Base-by-base conservation (phyloP, 2,329 filamentous ascomycete genomes). In the Hymenoscyphus scutula region DNA sequence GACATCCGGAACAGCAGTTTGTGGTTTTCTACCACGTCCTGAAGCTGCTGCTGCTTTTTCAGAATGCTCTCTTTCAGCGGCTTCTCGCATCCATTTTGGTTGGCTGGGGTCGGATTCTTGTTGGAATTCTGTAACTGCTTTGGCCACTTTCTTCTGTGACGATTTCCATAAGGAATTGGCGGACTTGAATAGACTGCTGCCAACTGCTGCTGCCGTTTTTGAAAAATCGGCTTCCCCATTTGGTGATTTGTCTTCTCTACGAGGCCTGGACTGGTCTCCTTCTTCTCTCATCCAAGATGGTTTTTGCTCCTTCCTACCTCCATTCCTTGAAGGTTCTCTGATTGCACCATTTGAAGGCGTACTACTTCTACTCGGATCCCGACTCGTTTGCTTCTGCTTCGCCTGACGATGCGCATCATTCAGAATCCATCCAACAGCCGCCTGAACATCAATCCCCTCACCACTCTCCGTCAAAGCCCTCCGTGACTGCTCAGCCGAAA, bases 151-250 rank as follows among this genome's bases (percentile, higher is more conserved):
- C 77, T 97, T 99, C 73, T 93, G 91, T 0, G 94, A 88, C 2
- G 90, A 91, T 74, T 97, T 99, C 95, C 95, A 99, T 0, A 98
- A 78, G 0, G 91, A 94, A 68, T 96, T 96, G 1, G 95, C 95
- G 2, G 93, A 95, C 75, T 99, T 99, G 75, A 98, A 87, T 13
- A 99, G 77, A 65, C 84, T 96, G 53, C 80, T 91, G 0, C 95
- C 91, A 72, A 98, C 82, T 37, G 93, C 89, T 5, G 91, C 87
- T 2, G 94, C 94, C 53, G 89, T 84, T 72, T 94, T 92, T 17
- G 91, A 81, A 61, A 96, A 82, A 70, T 97, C 94, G 59, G 82
- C 86, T 1, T 92, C 90, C 7, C 75, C 79, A 53, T 77, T 77
- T 10, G 84, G 84, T 1, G 87, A 86, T 62, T 78, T 84, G 58